Conservation (phyloP, 164 flowering plant genomes). For the Vitis rotundifolia region DNA sequence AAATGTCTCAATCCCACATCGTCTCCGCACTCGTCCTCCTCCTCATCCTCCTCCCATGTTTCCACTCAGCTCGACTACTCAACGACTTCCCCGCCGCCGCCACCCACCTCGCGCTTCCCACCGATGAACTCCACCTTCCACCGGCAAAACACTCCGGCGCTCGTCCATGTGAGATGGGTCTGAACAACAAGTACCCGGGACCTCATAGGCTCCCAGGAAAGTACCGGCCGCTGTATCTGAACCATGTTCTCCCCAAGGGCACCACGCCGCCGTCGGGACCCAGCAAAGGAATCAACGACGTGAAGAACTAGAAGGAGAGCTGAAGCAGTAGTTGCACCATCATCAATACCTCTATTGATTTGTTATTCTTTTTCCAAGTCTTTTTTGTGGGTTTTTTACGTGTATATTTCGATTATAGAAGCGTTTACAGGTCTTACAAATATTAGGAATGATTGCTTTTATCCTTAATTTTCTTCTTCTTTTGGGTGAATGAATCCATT, state of each 20-base stretch:
- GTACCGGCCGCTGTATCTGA: conserved; percentile 28
- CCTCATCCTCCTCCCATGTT: not conserved
- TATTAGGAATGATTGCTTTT: too few relatives aligned
- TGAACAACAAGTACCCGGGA: not conserved
- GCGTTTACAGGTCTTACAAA: too few relatives aligned
- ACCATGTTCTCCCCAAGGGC: conserved; percentile 38
- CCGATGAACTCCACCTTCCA: not conserved
- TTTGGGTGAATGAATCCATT: too few relatives aligned
- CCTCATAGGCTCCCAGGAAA: conserved; percentile 3
- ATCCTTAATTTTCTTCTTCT: too few relatives aligned
- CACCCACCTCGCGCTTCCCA: conserved; percentile 7
- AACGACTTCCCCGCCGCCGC: not conserved
- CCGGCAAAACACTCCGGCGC: not conserved
- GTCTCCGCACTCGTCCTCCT: not conserved
- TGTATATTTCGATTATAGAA: too few relatives aligned
- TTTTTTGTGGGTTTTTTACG: too few relatives aligned
- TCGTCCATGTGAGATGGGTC: conserved; percentile 11
- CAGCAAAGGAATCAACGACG: conserved; percentile 36
- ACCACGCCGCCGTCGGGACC: conserved; percentile 40
- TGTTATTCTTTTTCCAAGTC: too few relatives aligned
- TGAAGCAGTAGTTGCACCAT: too few relatives aligned
- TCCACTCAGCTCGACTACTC: not conserved
- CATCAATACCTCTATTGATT: too few relatives aligned
- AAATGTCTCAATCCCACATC: too few relatives aligned
- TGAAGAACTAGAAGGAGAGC: conserved; percentile 14